Percentiles rank a stretch among this genome's conserved stretches.
phyloP scores from a whole-genome alignment of 2,329 filamentous ascomycete species.

The Peltaster fructicola region DNA sequence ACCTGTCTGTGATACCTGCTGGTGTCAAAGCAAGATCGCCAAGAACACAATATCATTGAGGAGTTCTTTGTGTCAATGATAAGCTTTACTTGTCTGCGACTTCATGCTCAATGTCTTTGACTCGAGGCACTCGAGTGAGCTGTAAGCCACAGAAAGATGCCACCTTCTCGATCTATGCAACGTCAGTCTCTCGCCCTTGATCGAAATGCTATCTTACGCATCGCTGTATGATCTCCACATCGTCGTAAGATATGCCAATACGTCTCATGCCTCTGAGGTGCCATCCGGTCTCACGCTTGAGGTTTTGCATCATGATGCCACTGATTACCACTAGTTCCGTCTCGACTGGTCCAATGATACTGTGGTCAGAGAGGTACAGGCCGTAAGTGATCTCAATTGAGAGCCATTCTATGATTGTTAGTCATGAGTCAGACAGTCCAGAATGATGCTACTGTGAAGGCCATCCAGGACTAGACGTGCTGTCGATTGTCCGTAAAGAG shows the following conservation, averaged over 20 bases:
- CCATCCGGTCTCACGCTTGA: constrained; percentile 36
- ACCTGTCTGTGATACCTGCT: no score
- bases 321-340: constrained; percentile 37
- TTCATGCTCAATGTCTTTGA: constrained; percentile 25
- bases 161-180: constrained; percentile 21
- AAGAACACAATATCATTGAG: no score
- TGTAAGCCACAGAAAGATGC: constrained; percentile 19
- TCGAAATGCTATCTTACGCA: constrained; percentile 15
- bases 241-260: constrained; percentile 29
- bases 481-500: no score
- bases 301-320: constrained; percentile 41
- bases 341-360: constrained; percentile 35
- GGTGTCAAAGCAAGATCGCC: no score
- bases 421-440: no score
- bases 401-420: constrained; percentile 28
- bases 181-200: constrained; percentile 1
- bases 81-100: no score
- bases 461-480: no score
- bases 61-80: no score
- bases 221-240: constrained; percentile 26
- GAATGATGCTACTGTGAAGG: no score
- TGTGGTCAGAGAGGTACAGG: constrained; percentile 38
- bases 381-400: constrained; percentile 40
- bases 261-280: constrained; percentile 34
- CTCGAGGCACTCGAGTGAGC: constrained; percentile 20